These are phyloP conservation scores for Phylloporus scabripes DNA, from an alignment of 768 basidiomycete genomes.

Conservation along the genomic window DNA sequence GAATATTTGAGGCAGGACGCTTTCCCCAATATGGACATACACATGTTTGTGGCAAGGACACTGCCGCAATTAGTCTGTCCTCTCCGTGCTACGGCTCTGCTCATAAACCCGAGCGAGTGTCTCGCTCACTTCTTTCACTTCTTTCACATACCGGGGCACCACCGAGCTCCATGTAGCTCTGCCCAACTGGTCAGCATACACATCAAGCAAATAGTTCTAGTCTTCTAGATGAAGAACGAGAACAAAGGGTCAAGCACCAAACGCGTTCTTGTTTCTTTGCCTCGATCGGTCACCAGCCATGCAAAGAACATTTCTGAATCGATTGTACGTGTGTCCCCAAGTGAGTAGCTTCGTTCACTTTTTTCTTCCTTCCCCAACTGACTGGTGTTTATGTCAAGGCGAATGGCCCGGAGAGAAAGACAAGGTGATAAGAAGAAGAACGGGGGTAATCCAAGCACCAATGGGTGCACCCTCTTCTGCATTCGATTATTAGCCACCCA, in stretches of 20 bases:
- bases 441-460: no score
- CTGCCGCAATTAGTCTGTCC: background rate
- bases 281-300: background rate
- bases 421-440: no score
- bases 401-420: no score
- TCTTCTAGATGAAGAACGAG: no score
- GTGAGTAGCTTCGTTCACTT: background rate
- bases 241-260: no score
- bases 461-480: no score
- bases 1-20: background rate
- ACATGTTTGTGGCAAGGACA: background rate
- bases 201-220: no score
- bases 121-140: background rate
- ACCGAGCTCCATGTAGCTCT: background rate
- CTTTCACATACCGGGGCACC: background rate
- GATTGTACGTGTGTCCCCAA: no score
- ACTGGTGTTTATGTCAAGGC: no score
- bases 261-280: no score
- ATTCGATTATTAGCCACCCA: no score
- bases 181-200: background rate
- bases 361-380: background rate
- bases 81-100: background rate
- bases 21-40: background rate
- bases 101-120: background rate
- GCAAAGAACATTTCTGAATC: background rate